A percentile compares a stretch with the other conserved stretches of the same genome.
phyloP scores from a whole-genome alignment of 2,329 filamentous ascomycete species.

The Aspergillus clavatus region DNA sequence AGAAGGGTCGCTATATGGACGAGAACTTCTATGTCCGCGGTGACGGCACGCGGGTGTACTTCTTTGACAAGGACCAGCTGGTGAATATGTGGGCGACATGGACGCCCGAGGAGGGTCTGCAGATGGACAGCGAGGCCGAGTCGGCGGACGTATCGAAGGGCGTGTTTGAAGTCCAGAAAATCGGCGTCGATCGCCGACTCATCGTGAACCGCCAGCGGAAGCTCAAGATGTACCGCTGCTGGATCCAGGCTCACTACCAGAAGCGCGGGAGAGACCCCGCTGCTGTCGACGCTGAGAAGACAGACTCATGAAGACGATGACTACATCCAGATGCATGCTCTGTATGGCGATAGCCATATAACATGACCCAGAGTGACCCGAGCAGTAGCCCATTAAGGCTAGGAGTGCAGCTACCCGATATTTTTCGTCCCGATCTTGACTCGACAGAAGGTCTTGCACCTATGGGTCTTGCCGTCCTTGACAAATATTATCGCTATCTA shows the following conservation, averaged over 20 bases:
- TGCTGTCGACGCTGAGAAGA: slow-evolving; percentile 6
- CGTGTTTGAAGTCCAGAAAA: slow-evolving; percentile 66
- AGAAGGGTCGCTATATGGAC: slow-evolving; percentile 86
- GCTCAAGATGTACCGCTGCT: slow-evolving; percentile 98
- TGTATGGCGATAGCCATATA: neutral
- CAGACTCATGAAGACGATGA: slow-evolving; percentile 9
- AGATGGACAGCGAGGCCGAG: slow-evolving; percentile 10
- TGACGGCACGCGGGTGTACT: slow-evolving; percentile 94
- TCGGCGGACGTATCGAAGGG: slow-evolving; percentile 14
- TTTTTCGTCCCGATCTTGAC: no score
- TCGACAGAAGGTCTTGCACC: no score
- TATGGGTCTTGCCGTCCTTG: no score
- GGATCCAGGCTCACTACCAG: slow-evolving; percentile 48
- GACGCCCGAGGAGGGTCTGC: slow-evolving; percentile 34
- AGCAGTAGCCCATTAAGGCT: no score
- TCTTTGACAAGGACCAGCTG: slow-evolving; percentile 86
- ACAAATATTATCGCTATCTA: no score
- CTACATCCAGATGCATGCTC: neutral
- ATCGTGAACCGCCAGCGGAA: slow-evolving; percentile 86
- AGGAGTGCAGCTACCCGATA: no score
- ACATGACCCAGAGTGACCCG: neutral
- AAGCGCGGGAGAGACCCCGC: slow-evolving; percentile 25
- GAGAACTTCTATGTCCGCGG: slow-evolving; percentile 97
- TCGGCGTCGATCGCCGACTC: slow-evolving; percentile 82
- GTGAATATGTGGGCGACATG: slow-evolving; percentile 67